phyloP scores from a whole-genome alignment of 2,329 filamentous ascomycete genomes.

The Calonectria ilicicola region DNA sequence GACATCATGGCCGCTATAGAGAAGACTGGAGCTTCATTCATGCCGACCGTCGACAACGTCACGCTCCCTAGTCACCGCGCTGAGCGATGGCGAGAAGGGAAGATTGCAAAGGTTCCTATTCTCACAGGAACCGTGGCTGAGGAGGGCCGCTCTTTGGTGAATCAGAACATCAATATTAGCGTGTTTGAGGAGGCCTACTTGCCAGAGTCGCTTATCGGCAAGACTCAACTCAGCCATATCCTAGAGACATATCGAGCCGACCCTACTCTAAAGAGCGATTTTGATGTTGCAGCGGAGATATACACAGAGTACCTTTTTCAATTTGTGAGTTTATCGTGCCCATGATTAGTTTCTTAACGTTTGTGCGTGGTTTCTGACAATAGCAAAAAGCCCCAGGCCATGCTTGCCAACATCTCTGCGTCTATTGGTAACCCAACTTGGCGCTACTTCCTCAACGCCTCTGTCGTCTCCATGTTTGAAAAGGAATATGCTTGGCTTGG shows the following conservation, averaged over 20 bases:
- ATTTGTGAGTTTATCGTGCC: constrained; percentile 36
- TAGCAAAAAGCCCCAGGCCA: constrained; percentile 37
- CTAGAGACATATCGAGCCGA: constrained; percentile 32
- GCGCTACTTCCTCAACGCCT: constrained; percentile 44
- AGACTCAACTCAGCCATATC: constrained; percentile 24
- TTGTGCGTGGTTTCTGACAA: constrained; percentile 1
- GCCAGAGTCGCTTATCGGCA: constrained; percentile 16
- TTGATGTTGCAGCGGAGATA: constrained; percentile 42
- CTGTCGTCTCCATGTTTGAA: constrained; percentile 33
- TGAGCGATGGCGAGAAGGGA: constrained; percentile 33
- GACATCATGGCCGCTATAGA: constrained; percentile 31
- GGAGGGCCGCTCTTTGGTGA: constrained; percentile 40
- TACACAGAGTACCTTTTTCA: constrained; percentile 44
- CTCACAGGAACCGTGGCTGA: constrained; percentile 41
- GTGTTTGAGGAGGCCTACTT: constrained; percentile 35
- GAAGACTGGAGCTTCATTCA: constrained; percentile 6
- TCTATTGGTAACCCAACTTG: constrained; percentile 36
- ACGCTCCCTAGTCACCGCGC: constrained; percentile 30
- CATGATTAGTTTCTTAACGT: background rate
- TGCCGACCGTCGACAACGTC: constrained; percentile 33
- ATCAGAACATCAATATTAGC: constrained; percentile 32
- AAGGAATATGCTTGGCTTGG: constrained; percentile 36
- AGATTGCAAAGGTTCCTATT: constrained; percentile 36
- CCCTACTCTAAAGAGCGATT: constrained; percentile 27
- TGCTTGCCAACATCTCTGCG: constrained; percentile 36